A percentile compares a stretch with the other conserved stretches of the same genome.
These are phyloP conservation scores for Dendrobium huoshanense DNA, from an alignment of 106 monocot genomes.

Conservation along the genomic window DNA sequence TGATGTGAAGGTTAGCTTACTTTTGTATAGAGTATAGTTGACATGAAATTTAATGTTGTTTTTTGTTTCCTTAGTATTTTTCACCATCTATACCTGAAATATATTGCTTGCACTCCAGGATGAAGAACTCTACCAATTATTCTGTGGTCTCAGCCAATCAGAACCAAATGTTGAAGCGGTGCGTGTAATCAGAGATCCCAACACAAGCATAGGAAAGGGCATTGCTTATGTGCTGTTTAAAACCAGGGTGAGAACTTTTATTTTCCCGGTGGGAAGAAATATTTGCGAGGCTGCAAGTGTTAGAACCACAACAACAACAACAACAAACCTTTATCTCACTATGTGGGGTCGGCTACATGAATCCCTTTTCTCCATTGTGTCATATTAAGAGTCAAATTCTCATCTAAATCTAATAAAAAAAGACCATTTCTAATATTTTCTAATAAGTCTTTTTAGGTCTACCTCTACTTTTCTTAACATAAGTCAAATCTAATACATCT, in stretches of 20 bases:
- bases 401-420: too few relatives aligned
- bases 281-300: neutral
- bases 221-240: constrained; percentile 92
- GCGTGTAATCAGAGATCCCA: constrained; percentile 82
- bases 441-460: too few relatives aligned
- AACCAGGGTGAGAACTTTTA: constrained; percentile 62
- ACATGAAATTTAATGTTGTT: neutral
- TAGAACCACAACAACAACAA: too few relatives aligned
- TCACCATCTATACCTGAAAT: neutral
- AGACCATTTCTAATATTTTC: too few relatives aligned
- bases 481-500: too few relatives aligned
- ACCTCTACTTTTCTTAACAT: too few relatives aligned
- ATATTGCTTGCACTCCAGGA: constrained; percentile 38
- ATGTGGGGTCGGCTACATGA: too few relatives aligned
- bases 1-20: constrained; percentile 69
- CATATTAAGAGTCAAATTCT: too few relatives aligned
- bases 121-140: constrained; percentile 85
- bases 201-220: constrained; percentile 88
- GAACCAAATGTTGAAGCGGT: constrained; percentile 69
- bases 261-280: neutral
- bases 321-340: too few relatives aligned
- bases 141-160: constrained; percentile 40
- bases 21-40: neutral
- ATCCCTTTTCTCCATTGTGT: too few relatives aligned
- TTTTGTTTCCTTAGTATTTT: neutral